Percentiles rank a stretch among this genome's conserved stretches.
Evolutionary conservation across 805 yeast genomes (phyloP).

Genomic region (Lipomyces mesembrius): DNA sequence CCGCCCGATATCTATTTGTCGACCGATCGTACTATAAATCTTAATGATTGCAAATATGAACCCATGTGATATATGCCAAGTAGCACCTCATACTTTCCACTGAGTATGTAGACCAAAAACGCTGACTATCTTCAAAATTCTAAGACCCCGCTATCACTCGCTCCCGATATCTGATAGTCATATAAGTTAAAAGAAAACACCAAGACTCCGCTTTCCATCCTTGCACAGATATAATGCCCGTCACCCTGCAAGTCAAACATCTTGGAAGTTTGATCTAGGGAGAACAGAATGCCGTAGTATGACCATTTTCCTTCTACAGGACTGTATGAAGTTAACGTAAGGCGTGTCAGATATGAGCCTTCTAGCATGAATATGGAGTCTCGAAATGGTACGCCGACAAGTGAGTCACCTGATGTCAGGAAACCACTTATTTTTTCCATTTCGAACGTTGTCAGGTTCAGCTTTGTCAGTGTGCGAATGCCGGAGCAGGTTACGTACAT

Average conservation of each 20-base stretch:
- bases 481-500: slow-evolving; percentile 36
- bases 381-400: slow-evolving; percentile 36
- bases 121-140: neutral
- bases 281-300: slow-evolving; percentile 33
- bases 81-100: neutral
- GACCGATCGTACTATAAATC: neutral
- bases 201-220: slow-evolving; percentile 35
- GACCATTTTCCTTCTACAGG: slow-evolving; percentile 31
- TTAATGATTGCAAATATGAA: neutral
- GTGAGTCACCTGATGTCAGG: slow-evolving; percentile 34
- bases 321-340: slow-evolving; percentile 32
- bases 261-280: slow-evolving; percentile 35
- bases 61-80: neutral
- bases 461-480: slow-evolving; percentile 30
- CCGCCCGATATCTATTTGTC: too few species aligned
- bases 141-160: slow-evolving; percentile 10
- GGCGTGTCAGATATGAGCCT: slow-evolving; percentile 35
- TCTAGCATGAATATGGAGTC: slow-evolving; percentile 37
- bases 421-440: slow-evolving; percentile 28
- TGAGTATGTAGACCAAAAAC: neutral
- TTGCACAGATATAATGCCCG: slow-evolving; percentile 37
- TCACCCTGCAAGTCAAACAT: slow-evolving; percentile 38
- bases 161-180: slow-evolving; percentile 28
- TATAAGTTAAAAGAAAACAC: slow-evolving; percentile 36
- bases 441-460: slow-evolving; percentile 21